phyloP scores from a whole-genome alignment of 2,329 filamentous ascomycete species.

The Talaromyces albobiverticillius region DNA sequence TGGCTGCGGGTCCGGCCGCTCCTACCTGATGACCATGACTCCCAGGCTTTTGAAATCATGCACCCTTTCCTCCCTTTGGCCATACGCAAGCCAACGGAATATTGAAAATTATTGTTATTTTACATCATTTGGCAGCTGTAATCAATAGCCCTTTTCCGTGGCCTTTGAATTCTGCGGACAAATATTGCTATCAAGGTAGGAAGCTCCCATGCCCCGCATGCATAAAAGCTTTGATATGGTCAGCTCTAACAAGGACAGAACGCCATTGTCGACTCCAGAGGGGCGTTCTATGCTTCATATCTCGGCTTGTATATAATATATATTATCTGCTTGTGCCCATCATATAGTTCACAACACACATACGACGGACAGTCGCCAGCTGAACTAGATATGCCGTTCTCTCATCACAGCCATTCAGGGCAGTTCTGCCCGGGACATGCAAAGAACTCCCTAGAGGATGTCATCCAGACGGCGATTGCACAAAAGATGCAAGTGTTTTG shows the following conservation, averaged over 20 bases:
- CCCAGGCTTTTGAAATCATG: neutral
- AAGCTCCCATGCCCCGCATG: slow-evolving; percentile 1
- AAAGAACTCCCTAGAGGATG: slow-evolving; percentile 76
- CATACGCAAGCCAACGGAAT: neutral
- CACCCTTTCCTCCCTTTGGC: neutral
- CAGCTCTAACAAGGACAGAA: neutral
- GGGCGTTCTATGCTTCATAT: too few relatives aligned
- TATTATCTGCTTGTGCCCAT: too few relatives aligned
- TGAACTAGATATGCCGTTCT: slow-evolving; percentile 73
- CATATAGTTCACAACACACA: neutral
- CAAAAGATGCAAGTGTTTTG: slow-evolving; percentile 79
- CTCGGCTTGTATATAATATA: too few relatives aligned
- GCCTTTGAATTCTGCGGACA: too few relatives aligned
- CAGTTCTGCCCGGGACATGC: slow-evolving; percentile 95
- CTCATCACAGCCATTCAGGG: slow-evolving; percentile 96
- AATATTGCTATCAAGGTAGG: neutral
- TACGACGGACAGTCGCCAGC: neutral
- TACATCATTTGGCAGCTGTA: neutral
- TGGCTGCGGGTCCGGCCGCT: slow-evolving; percentile 9
- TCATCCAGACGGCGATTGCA: slow-evolving; percentile 74
- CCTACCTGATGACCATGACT: neutral
- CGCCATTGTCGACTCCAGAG: neutral
- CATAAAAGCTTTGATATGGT: neutral
- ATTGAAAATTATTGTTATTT: neutral
- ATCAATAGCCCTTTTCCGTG: neutral